Percentiles rank a stretch among this genome's conserved stretches.
phyloP scores from a whole-genome alignment of 1,139 yeast genomes.

The Candida anutae region DNA sequence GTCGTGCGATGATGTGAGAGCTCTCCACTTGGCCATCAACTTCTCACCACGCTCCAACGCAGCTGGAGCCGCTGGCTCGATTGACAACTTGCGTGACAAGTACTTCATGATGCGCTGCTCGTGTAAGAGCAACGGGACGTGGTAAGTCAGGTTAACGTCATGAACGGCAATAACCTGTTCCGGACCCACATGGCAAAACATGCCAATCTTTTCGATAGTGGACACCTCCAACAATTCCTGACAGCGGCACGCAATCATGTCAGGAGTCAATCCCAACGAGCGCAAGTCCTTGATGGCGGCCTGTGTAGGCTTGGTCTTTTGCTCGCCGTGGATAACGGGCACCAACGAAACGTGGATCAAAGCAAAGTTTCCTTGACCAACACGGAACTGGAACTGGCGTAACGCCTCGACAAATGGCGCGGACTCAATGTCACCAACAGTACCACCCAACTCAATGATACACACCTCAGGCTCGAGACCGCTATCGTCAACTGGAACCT shows the following conservation, averaged over 20 bases:
- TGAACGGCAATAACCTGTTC: conserved; percentile 96
- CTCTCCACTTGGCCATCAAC: conserved; percentile 72
- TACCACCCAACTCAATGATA: conserved; percentile 96
- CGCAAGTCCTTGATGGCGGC: conserved; percentile 97
- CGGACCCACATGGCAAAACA: conserved; percentile 98
- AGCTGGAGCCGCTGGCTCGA: conserved; percentile 46
- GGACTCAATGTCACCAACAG: conserved; percentile 98
- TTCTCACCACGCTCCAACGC: conserved; percentile 58
- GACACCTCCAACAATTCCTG: conserved; percentile 71
- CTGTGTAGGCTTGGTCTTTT: conserved; percentile 98
- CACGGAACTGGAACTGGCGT: conserved; percentile 97
- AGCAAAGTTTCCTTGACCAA: conserved; percentile 89
- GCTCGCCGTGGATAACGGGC: conserved; percentile 97
- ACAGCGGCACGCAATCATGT: conserved; percentile 97
- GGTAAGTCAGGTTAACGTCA: conserved; percentile 95
- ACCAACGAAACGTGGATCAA: conserved; percentile 94
- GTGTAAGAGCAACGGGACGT: conserved; percentile 84
- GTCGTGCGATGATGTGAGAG: conserved; percentile 71
- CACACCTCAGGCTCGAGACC: conserved; percentile 89
- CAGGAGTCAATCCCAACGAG: conserved; percentile 90
- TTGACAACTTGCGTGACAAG: conserved; percentile 59
- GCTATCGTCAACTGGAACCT: conserved; percentile 85
- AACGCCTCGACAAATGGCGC: conserved; percentile 99
- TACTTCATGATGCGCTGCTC: conserved; percentile 81
- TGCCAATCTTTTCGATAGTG: conserved; percentile 89